Base-by-base conservation (phyloP, 805 yeast species). In the Metschnikowia reukaufii region DNA sequence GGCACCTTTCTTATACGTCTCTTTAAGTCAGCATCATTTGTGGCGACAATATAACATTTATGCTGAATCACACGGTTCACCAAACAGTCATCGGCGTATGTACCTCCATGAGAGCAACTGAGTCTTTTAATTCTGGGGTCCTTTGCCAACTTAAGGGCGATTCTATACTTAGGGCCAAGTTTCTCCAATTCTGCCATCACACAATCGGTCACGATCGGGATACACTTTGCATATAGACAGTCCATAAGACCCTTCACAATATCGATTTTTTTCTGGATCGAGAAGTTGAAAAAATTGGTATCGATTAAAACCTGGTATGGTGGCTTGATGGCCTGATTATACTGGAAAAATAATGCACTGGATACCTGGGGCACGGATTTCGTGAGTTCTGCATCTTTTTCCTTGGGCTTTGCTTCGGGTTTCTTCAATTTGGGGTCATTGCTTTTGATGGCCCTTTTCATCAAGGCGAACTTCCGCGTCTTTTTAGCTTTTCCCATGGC, bases 151-250 rank as follows among this genome's bases (percentile, higher is more conserved):
- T 86, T 83, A 55, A 94, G 75, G 0, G 99, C 99, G 54, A 94
- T 94, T 62, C 98, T 78, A 67, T 87, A 94, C 64, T 85, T 88
- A 23, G 96, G 96, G 0, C 99, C 99, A 48, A 94, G 74, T 64
- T 94, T 94, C 61, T 94, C 99, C 66, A 94, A 75, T 73, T 94
- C 99, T 0, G 99, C 99, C 85, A 94, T 81, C 18, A 94, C 99
- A 72, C 99, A 94, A 67, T 94, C 99, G 2, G 99, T 94, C 36
- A 94, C 84, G 42, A 91, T 80, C 10, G 98, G 98, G 39, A 92
- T 88, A 73, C 97, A 90, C 63, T 94, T 89, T 37, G 99, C 99
- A 63, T 85, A 85, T 33, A 92, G 72, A 48, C 95, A 79, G 65
- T 92, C 98, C 98, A 94, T 92, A 86, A 94, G 86, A 10, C 97